These are phyloP conservation scores for Phaseolus coccineus DNA, from an alignment of 331 rosid species.

Conservation along the genomic window DNA sequence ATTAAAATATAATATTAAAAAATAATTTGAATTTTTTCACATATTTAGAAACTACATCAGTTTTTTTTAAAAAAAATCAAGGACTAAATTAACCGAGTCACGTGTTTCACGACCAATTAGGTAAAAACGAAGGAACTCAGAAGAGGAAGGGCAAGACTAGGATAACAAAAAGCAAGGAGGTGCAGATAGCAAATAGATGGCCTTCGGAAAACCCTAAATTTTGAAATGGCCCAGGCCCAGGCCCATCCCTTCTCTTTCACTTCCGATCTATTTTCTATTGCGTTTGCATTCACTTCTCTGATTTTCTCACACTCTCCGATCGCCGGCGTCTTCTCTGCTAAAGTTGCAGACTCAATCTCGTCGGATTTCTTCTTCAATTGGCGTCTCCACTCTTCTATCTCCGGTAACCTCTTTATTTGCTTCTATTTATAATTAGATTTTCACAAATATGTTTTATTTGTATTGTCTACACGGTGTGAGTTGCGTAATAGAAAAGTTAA, in stretches of 20 bases:
- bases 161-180: too few species aligned
- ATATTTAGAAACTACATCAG: too few species aligned
- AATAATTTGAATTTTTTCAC: too few species aligned
- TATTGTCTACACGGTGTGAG: not conserved
- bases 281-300: not conserved
- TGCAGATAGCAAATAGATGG: too few species aligned
- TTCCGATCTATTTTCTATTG: not conserved
- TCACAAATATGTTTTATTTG: not conserved
- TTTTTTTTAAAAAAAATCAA: too few species aligned
- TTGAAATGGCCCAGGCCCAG: not conserved
- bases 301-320: not conserved
- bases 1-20: too few species aligned
- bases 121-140: too few species aligned
- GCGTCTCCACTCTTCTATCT: not conserved
- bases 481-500: not conserved
- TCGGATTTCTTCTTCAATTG: not conserved
- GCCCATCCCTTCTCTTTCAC: not conserved
- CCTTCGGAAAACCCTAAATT: not conserved
- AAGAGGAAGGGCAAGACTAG: too few species aligned
- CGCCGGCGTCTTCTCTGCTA: constrained; percentile 14
- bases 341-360: not conserved
- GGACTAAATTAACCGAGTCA: too few species aligned
- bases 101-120: too few species aligned
- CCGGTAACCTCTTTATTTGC: not conserved
- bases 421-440: not conserved